phyloP scores from a whole-genome alignment of 2,329 filamentous ascomycete genomes.

The Davidsoniella eucalypti region DNA sequence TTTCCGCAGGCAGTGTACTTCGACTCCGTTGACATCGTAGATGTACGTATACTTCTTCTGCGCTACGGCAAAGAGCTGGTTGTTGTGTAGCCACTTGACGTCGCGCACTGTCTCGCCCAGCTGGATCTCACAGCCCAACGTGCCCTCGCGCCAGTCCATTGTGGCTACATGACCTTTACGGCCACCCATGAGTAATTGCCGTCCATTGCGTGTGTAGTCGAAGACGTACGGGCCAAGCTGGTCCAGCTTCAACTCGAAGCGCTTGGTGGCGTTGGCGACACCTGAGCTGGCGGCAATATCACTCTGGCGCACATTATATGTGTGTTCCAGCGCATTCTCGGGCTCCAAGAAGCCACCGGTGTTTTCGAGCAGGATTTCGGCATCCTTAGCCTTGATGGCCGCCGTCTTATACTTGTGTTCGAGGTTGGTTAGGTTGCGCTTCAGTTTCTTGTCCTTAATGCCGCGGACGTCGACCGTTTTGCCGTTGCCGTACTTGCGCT shows the following conservation, averaged over 20 bases:
- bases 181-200: slow-evolving; percentile 69
- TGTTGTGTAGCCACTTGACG: slow-evolving; percentile 84
- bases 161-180: slow-evolving; percentile 89
- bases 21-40: slow-evolving; percentile 79
- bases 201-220: slow-evolving; percentile 81
- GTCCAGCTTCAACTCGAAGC: slow-evolving; percentile 75
- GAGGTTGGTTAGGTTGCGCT: slow-evolving; percentile 58
- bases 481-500: slow-evolving; percentile 72
- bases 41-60: slow-evolving; percentile 97
- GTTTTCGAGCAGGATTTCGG: slow-evolving; percentile 86
- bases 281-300: slow-evolving; percentile 63
- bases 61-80: slow-evolving; percentile 84
- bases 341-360: slow-evolving; percentile 72
- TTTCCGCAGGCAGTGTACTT: slow-evolving; percentile 79
- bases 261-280: slow-evolving; percentile 76
- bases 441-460: slow-evolving; percentile 80
- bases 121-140: slow-evolving; percentile 80
- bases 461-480: slow-evolving; percentile 53
- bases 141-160: slow-evolving; percentile 91
- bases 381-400: slow-evolving; percentile 73
- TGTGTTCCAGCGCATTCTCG: slow-evolving; percentile 75
- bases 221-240: slow-evolving; percentile 72
- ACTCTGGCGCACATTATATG: slow-evolving; percentile 81
- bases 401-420: slow-evolving; percentile 75
- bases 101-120: slow-evolving; percentile 81